Evolutionary conservation across 225 moss, liverwort and hornwort genomes (phyloP).

Genomic region (Polytrichum formosum): DNA sequence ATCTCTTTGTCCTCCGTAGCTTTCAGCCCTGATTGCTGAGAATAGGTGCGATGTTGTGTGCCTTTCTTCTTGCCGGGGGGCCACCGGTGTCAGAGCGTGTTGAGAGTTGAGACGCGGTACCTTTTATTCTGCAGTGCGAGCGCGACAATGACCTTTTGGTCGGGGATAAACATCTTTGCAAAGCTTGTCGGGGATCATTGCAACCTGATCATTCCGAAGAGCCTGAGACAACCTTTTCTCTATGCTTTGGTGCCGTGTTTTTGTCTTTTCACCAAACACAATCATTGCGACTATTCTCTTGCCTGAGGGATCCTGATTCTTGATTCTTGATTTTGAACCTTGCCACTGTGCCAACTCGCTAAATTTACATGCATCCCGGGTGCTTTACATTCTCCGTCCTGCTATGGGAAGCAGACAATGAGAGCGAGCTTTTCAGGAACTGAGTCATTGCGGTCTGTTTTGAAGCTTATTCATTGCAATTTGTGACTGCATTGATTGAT

Average conservation of each 20-base stretch:
- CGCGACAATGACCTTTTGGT: too few relatives aligned
- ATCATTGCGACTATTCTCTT: conserved; percentile 9
- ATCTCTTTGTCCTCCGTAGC: too few relatives aligned
- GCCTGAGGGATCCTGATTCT: conserved; percentile 9
- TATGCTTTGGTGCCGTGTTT: conserved; percentile 7
- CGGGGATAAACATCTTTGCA: too few relatives aligned
- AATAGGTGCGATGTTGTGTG: too few relatives aligned
- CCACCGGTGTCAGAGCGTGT: too few relatives aligned
- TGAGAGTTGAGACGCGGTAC: too few relatives aligned
- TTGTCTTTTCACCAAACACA: not conserved
- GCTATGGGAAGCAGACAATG: not conserved
- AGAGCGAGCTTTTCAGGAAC: too few relatives aligned
- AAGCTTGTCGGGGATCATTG: conserved; percentile 25
- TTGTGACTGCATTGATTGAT: conserved; percentile 2
- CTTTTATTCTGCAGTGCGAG: too few relatives aligned
- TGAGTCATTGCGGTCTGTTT: too few relatives aligned
- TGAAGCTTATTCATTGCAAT: too few relatives aligned
- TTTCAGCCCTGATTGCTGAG: too few relatives aligned
- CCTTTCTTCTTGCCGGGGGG: too few relatives aligned
- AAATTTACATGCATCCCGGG: conserved; percentile 4
- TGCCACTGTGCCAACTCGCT: conserved; percentile 7
- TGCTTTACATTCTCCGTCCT: not conserved
- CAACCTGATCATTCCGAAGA: conserved; percentile 29
- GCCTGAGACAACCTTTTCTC: not conserved
- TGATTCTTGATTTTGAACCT: conserved; percentile 1